phyloP scores from a whole-genome alignment of 1,139 yeast genomes.

The Magnusiomyces ingens region DNA sequence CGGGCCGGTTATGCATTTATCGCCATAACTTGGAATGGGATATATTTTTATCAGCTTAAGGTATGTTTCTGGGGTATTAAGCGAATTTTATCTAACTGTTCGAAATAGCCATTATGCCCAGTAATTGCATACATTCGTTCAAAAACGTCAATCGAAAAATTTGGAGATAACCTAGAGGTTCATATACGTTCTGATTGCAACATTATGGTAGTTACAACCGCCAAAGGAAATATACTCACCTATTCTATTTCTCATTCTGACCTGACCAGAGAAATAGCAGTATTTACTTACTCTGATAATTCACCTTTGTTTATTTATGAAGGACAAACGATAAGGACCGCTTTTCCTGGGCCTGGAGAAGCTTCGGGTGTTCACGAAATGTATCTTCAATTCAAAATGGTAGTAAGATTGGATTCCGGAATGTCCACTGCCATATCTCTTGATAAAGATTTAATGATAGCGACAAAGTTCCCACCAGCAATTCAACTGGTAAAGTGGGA shows the following conservation, averaged over 20 bases:
- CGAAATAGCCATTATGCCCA: constrained; percentile 26
- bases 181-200: constrained; percentile 31
- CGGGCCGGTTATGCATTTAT: constrained; percentile 20
- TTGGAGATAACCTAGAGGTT: constrained; percentile 29
- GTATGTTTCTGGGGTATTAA: not conserved
- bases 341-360: constrained; percentile 38
- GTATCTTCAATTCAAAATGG: constrained; percentile 25
- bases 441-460: constrained; percentile 29
- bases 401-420: constrained; percentile 29
- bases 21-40: constrained; percentile 20
- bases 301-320: constrained; percentile 15
- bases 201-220: constrained; percentile 30
- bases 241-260: constrained; percentile 24
- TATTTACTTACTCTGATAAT: constrained; percentile 15
- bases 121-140: constrained; percentile 31
- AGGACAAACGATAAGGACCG: constrained; percentile 18
- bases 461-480: constrained; percentile 29
- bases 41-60: constrained; percentile 23
- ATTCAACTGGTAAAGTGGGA: constrained; percentile 28
- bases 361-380: constrained; percentile 35
- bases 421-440: constrained; percentile 26
- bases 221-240: constrained; percentile 26
- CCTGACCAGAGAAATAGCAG: constrained; percentile 12
- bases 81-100: not conserved
- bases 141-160: constrained; percentile 24